Base-by-base conservation (phyloP, 1,284 basidiomycete genomes). In the Melampsora larici-populina region DNA sequence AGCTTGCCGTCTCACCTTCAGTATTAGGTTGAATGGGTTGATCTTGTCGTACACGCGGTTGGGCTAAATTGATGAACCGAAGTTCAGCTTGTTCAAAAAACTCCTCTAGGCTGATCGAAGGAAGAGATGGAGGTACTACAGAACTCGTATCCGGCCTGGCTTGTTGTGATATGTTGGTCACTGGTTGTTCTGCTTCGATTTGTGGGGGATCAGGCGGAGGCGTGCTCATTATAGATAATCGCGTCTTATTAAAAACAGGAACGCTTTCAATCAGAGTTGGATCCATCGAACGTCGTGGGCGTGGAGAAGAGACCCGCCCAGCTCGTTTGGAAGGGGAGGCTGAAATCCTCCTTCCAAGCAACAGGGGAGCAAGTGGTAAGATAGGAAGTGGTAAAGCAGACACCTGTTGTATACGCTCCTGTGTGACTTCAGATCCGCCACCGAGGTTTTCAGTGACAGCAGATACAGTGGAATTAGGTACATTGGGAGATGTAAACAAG, bases 41-140 rank as follows among this genome's bases (percentile, higher is more conserved):
- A 60, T 77, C 24, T 33, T 62, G 62, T 15, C 74, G 51, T 33
- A 77, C 66, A 9, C 66, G 33, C 13, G 74, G 74, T 64, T 77
- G 74, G 33, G 74, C 66, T 18, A 77, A 40, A 40, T 58, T 69
- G 40, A 77, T 77, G 51, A 77, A 77, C 6, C 66, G 51, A 43
- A 77, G 66, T 60, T 77, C 74, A 18, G 74, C 74, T 60, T 77
- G 74, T 51, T 77, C 66, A 60, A 77, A 77, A 31, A 77, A 77
- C 58, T 77, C 66, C 17, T 69, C 58, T 33, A 77, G 67, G 29
- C 26, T 77, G 24, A 77, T 69, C 24, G 51, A 43, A 55, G 36
- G 21, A 18, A 33, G 49, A 13, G 74, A 36, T 29, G 66, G 31
- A 26, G 66, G 49, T 31, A 33, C 29, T n/a, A 48, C 65, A 15